Base-by-base conservation (phyloP, 2,329 filamentous ascomycete species). In the Epichloe sibirici region DNA sequence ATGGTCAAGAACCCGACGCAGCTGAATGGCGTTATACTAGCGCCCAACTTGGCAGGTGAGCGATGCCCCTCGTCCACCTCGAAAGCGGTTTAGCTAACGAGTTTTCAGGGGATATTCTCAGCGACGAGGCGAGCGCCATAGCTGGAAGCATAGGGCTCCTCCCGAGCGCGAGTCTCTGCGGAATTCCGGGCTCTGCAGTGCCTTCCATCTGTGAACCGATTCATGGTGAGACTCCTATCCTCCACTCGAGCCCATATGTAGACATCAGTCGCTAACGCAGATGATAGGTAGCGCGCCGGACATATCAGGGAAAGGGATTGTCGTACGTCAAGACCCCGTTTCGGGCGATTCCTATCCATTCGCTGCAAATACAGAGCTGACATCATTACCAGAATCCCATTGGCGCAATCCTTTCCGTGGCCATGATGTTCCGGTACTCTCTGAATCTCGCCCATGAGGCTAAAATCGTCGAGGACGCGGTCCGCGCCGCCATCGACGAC, bases 381-480 rank as follows among this genome's bases (percentile, higher is more conserved):
- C 17, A 17, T 17, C 17, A 17, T 17, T 17, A 1, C 17, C 17
- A 17, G 17, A 68, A 71, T 76, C 91, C 91, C 35, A 77, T 97
- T 55, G 91, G 90, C 49, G 90, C 89, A 51, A 89, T 97, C 57
- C 80, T 97, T 45, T 95, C 90, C 12, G 79, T 95, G 13, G 89
- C 89, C 63, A 95, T 97, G 90, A 88, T 98, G 85, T 79, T 96
- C 63, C 85, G 89, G 65, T 97, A 96, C 76, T 95, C 90, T 13
- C 80, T 97, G 54, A 82, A 83, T 63, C 80, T 90, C 59, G 82
- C 86, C 35, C 76, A 81, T 48, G 85, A 96, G 69, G 86, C 90
- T 35, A 77, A 80, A 56, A 81, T 83, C 48, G 81, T 96, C 57
- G 90, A 96, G 72, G 77, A 83, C 55, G 90, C 90, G 3, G 90